Conservation (phyloP, 2,329 filamentous ascomycete genomes). For the Lanzia echinophila region DNA sequence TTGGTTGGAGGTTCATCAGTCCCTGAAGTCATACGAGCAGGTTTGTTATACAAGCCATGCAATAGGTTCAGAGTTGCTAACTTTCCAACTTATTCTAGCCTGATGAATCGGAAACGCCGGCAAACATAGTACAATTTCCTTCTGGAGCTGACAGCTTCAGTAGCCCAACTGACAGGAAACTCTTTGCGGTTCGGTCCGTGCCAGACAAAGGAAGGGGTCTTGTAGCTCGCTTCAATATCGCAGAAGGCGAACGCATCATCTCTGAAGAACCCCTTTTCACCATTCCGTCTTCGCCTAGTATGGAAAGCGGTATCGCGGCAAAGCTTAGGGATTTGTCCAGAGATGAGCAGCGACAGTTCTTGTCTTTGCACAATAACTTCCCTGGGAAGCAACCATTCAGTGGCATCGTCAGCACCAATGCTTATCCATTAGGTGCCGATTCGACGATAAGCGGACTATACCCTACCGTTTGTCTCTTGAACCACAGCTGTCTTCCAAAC, state of each 20-base stretch:
- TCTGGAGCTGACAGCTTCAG: not conserved
- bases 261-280: conserved; percentile 35
- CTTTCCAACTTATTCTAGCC: conserved; percentile 3
- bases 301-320: conserved; percentile 8
- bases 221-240: conserved; percentile 32
- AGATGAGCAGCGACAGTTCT: conserved; percentile 11
- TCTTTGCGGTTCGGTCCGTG: conserved; percentile 15
- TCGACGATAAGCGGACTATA: conserved; percentile 14
- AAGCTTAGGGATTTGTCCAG: conserved; percentile 11
- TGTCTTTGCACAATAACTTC: conserved; percentile 20
- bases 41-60: conserved; percentile 11
- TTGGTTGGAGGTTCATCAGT: conserved; percentile 22
- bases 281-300: not conserved
- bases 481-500: conserved; percentile 21
- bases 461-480: conserved; percentile 13
- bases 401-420: conserved; percentile 16
- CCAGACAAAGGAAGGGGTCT: conserved; percentile 35
- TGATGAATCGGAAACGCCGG: conserved; percentile 4
- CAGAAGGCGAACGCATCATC: conserved; percentile 34
- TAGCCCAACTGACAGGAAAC: not conserved
- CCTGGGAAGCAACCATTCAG: conserved; percentile 13
- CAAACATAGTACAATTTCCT: conserved; percentile 2
- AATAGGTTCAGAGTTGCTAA: not conserved
- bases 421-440: conserved; percentile 6
- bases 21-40: conserved; percentile 23